Evolutionary conservation across 1,284 basidiomycete species (phyloP).

Genomic region (Tilletia caries): DNA sequence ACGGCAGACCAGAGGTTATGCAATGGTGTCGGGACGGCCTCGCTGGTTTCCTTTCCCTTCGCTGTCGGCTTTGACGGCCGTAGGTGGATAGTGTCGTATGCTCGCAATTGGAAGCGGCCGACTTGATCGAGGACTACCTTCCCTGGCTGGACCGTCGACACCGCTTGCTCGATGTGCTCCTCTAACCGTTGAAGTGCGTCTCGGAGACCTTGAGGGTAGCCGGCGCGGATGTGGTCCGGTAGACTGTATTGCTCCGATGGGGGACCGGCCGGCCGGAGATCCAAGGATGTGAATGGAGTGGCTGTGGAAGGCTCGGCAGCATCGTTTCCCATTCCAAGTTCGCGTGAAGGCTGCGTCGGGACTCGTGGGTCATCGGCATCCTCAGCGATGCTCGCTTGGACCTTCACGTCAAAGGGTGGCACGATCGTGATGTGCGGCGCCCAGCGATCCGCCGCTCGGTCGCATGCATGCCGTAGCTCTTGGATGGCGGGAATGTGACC

Average conservation of each 20-base stretch:
- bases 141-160: background rate
- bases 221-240: background rate
- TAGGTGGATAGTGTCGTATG: conserved; percentile 4
- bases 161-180: background rate
- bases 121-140: background rate
- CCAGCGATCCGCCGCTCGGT: background rate
- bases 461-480: background rate
- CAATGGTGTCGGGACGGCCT: no score
- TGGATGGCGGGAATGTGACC: background rate
- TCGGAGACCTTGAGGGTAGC: background rate
- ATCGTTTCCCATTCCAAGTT: no score
- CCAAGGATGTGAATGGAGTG: background rate
- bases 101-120: background rate
- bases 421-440: conserved; percentile 1
- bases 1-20: background rate
- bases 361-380: no score
- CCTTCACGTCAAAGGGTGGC: background rate
- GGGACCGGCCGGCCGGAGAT: background rate
- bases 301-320: background rate
- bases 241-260: background rate
- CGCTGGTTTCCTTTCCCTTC: no score
- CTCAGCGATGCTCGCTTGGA: no score
- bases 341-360: no score
- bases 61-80: no score
- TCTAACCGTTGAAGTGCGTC: background rate